Evolutionary conservation across 108 stramenopile genomes (phyloP).

Genomic region (Licmophora abbreviata): DNA sequence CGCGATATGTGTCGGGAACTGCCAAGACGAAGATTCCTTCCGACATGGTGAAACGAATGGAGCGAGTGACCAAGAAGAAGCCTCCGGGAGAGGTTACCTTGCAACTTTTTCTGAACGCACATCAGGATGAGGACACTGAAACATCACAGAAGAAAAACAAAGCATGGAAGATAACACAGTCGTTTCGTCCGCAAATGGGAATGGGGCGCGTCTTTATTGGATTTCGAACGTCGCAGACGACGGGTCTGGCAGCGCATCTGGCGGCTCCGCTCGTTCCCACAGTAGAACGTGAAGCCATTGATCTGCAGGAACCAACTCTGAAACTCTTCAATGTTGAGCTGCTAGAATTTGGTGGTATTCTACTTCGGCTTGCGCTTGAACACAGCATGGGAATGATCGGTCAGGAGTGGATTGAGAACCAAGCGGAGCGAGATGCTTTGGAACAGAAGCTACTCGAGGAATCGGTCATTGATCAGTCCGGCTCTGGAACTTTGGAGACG

Average conservation of each 20-base stretch:
- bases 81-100: slow-evolving; percentile 48
- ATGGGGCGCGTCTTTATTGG: slow-evolving; percentile 72
- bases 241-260: slow-evolving; percentile 66
- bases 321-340: slow-evolving; percentile 62
- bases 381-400: slow-evolving; percentile 50
- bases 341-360: slow-evolving; percentile 55
- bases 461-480: slow-evolving; percentile 1
- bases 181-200: slow-evolving; percentile 51
- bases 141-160: slow-evolving; percentile 2
- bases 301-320: slow-evolving; percentile 64
- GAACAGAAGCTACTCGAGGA: slow-evolving; percentile 20
- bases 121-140: slow-evolving; percentile 22
- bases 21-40: slow-evolving; percentile 56
- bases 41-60: slow-evolving; percentile 56
- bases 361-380: slow-evolving; percentile 50
- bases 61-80: slow-evolving; percentile 81
- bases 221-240: slow-evolving; percentile 75
- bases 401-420: slow-evolving; percentile 26
- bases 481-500: background rate
- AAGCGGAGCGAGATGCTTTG: slow-evolving; percentile 23
- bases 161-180: slow-evolving; percentile 36
- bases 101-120: slow-evolving; percentile 55
- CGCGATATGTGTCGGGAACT: slow-evolving; percentile 59
- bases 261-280: slow-evolving; percentile 76
- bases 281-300: slow-evolving; percentile 78